phyloP scores from a whole-genome alignment of 306 rosid genomes.

The Abrus precatorius region DNA sequence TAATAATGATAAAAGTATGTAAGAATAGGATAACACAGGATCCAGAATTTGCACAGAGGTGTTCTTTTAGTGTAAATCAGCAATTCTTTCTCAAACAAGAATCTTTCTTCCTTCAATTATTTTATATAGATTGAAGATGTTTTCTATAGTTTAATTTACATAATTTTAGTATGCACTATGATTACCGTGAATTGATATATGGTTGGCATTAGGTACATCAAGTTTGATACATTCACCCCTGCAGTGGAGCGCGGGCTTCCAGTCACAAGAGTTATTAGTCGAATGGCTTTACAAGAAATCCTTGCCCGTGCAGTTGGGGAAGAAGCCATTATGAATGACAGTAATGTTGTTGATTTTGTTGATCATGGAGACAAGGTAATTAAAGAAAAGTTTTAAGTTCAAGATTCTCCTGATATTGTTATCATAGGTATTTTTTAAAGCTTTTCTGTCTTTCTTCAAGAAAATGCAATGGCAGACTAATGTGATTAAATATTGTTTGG shows the following conservation, averaged over 20 bases:
- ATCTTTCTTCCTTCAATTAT: conserved; percentile 9
- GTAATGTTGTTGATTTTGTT: conserved; percentile 81
- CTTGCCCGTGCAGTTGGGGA: conserved; percentile 90
- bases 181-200: conserved; percentile 49
- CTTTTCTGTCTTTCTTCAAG: conserved; percentile 40
- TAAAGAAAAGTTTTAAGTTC: conserved; percentile 35
- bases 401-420: conserved; percentile 34
- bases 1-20: conserved; percentile 23
- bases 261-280: conserved; percentile 93
- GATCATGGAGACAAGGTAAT: conserved; percentile 86
- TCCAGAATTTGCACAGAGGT: conserved; percentile 21
- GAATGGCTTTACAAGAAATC: conserved; percentile 90
- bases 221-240: conserved; percentile 99
- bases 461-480: conserved; percentile 21
- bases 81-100: conserved; percentile 24
- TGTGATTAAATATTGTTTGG: conserved; percentile 14
- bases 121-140: conserved; percentile 7
- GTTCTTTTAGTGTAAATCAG: not conserved
- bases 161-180: conserved; percentile 23
- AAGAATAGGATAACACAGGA: not conserved
- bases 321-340: conserved; percentile 69
- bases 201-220: conserved; percentile 86
- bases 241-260: conserved; percentile 97
- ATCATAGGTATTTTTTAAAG: conserved; percentile 28
- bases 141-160: conserved; percentile 20